Base-by-base conservation (phyloP, 2,329 filamentous ascomycete species). In the Trichoderma atrobrunneum region DNA sequence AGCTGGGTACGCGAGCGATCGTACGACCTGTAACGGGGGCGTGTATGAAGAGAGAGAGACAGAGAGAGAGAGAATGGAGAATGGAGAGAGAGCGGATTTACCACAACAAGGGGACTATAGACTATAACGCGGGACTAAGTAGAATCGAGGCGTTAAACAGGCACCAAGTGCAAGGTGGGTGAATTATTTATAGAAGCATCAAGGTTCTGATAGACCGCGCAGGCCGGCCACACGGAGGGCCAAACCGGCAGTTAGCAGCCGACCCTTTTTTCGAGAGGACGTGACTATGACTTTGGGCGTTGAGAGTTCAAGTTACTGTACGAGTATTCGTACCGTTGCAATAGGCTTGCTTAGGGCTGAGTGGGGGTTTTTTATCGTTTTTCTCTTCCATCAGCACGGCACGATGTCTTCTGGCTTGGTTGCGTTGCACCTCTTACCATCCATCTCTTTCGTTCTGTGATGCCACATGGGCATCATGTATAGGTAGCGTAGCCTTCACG, bases 161-260 rank as follows among this genome's bases (percentile, higher is more conserved):
- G 59, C 11, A 16, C 61, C 28, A 21, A 1, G n/a, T 12, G 30
- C 30, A 30, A 59, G 24, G 30, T n/a, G 30, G 26, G 21, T n/a
- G 28, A 14, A 14, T 57, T 67, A 67, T 67, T 67, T 67, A 67
- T 67, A 67, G 64, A 67, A 67, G 64, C 26, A 56, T 57, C 64
- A 67, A 67, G 64, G 64, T 67, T 67, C 64, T 57, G 64, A 67
- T 67, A 18, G 21, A 39, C 48, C 48, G n/a, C 48, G 21, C 39
- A 64, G 61, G 61, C 61, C 62, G 43, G 54, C 24, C 57, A 60
- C 57, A 36, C 57, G 28, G 30, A 60, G 57, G 34, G 56, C n/a
- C 56, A 69, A 51, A 61, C 56, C 66, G 66, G 66, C 66, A 69
- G 56, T 60, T 69, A 12, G 21, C 48, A 54, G 5, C 48, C 48